These are phyloP conservation scores for Berberis thunbergii DNA, from an alignment of 164 flowering plant species.

Conservation along the genomic window DNA sequence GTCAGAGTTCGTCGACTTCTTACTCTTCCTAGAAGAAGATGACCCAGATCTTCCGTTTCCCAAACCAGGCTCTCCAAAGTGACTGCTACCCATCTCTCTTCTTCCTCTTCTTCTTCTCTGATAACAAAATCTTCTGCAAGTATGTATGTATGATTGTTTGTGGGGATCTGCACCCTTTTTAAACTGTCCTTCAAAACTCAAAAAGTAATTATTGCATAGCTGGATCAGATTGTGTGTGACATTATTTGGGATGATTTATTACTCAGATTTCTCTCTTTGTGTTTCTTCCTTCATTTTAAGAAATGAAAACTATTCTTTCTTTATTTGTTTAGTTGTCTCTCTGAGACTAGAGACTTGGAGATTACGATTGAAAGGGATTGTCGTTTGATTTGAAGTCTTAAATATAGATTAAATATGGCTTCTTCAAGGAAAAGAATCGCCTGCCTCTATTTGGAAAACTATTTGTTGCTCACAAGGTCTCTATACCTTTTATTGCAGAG, in stretches of 20 bases:
- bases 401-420: background rate
- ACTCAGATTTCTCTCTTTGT: conserved; percentile 31
- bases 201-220: conserved; percentile 44
- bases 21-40: conserved; percentile 43
- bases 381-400: conserved; percentile 10
- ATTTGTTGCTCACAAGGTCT: too few species aligned
- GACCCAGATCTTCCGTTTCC: conserved; percentile 44
- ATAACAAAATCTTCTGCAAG: conserved; percentile 2
- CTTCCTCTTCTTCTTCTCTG: background rate
- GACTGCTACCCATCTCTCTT: conserved; percentile 44
- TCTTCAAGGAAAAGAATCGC: background rate
- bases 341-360: conserved; percentile 15
- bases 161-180: conserved; percentile 14
- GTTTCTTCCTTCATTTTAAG: conserved; percentile 8
- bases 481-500: too few species aligned
- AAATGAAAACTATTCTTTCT: conserved; percentile 3
- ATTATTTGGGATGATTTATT: conserved; percentile 11
- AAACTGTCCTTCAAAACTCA: conserved; percentile 8
- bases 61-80: conserved; percentile 48
- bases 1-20: conserved; percentile 45
- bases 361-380: conserved; percentile 28
- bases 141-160: background rate
- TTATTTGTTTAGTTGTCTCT: conserved; percentile 1
- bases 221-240: conserved; percentile 49
- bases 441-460: too few species aligned